Base-by-base conservation (phyloP, 345 rosid genomes). In the Noccaea bulbosa region DNA sequence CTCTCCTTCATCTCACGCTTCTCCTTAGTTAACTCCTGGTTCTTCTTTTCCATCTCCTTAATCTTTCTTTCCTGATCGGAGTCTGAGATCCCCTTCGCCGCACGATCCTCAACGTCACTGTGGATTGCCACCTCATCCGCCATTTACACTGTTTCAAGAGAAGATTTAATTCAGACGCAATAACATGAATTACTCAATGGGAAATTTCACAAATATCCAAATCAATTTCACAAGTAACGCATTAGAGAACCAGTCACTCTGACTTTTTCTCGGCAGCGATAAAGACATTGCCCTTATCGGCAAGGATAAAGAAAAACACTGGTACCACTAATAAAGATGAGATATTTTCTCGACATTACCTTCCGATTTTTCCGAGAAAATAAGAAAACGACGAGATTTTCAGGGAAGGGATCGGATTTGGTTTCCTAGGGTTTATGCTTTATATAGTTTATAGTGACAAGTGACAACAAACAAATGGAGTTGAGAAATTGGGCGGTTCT, bases 21-120 rank as follows among this genome's bases (percentile, higher is more conserved):
- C 65, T 76, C 82, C n/a, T 40, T 71, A 38, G 15, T 47, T 5
- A 90, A 72, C 7, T 75, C 81, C 63, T 41, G 60, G 49, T 87
- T 93, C 82, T 78, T 86, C 2, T 45, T 67, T 81, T 87, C 96
- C 51, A 83, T 43, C 6, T 66, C 70, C 43, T 82, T 87, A 24
- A 87, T 34, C 72, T 66, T 81, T 34, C 47, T 48, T 38, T 54
- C 74, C 22, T 71, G 76, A 74, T 79, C 88, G 38, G 68, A 34
- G 6, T 75, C 83, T 53, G 62, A 63, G 65, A 75, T 78, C 39
- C 55, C 66, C 45, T 83, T 83, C 20, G 58, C 69, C 52, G 72
- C 49, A 6, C 60, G 67, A 73, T 66, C 77, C 33, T 65, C 61
- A 14, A n/a, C 46, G 11, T 56, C 84, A 64, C 88, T 86, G 60